These are phyloP conservation scores for Rhodotorula kratochvilovae DNA, from an alignment of 768 basidiomycete genomes.

Conservation along the genomic window DNA sequence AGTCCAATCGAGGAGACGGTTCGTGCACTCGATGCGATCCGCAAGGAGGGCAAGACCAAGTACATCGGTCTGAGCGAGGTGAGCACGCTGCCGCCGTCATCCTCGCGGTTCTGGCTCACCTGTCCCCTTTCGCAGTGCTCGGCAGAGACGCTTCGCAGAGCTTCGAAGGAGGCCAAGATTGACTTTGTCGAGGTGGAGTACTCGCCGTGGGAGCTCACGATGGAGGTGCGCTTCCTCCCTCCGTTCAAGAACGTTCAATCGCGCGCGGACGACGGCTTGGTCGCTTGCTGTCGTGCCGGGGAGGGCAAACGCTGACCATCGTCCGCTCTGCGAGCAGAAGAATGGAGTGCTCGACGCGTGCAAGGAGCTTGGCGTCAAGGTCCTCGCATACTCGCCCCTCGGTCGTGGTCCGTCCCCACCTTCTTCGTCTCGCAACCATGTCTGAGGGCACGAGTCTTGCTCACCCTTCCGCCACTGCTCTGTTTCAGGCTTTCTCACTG, in stretches of 20 bases:
- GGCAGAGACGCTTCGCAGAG: constrained; percentile 52
- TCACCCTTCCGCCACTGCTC: too few relatives aligned
- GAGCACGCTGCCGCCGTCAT: constrained; percentile 45
- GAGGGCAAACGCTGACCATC: too few relatives aligned
- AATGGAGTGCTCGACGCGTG: constrained; percentile 48
- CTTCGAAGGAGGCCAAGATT: constrained; percentile 53
- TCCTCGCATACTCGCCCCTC: constrained; percentile 46
- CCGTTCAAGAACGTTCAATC: too few relatives aligned
- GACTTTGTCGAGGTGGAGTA: constrained; percentile 61
- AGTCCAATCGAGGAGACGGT: constrained; percentile 40
- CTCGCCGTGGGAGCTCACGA: constrained; percentile 27
- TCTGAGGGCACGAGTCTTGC: too few relatives aligned
- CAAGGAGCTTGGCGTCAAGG: constrained; percentile 47
- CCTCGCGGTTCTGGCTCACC: too few relatives aligned
- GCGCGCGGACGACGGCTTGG: too few relatives aligned
- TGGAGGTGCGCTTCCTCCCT: constrained; percentile 14
- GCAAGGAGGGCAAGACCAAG: constrained; percentile 58
- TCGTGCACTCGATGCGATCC: constrained; percentile 51
- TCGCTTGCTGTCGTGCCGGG: too few relatives aligned
- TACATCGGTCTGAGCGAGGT: constrained; percentile 62
- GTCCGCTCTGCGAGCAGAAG: too few relatives aligned
- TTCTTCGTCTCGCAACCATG: neutral
- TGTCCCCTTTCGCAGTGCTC: constrained; percentile 8
- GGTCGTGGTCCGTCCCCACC: constrained; percentile 12
- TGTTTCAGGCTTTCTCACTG: constrained; percentile 10